These are phyloP conservation scores for Anthoceros angustus DNA, from an alignment of 225 moss, liverwort and hornwort species.

Conservation along the genomic window DNA sequence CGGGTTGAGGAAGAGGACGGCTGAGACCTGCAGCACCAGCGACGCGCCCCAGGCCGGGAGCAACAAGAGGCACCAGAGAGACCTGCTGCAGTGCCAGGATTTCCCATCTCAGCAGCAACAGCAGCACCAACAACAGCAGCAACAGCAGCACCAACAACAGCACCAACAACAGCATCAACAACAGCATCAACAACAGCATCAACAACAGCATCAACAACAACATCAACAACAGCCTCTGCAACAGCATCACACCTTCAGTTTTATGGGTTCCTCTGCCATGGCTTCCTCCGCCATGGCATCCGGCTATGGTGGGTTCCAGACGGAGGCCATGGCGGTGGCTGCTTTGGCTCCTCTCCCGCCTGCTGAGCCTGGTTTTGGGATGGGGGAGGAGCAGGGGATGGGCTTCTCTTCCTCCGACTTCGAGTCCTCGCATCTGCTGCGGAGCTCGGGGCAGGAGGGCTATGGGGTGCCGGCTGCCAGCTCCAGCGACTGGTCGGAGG, in stretches of 20 bases:
- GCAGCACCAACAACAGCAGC: no score
- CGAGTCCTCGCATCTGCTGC: not conserved
- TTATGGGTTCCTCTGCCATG: no score
- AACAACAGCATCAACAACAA: no score
- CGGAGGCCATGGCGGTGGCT: not conserved
- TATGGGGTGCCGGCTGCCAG: no score
- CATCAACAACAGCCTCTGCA: no score
- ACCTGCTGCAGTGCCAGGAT: not conserved
- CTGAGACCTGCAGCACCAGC: not conserved
- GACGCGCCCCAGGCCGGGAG: not conserved
- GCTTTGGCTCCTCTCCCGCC: not conserved
- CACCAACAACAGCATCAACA: no score
- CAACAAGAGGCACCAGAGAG: not conserved
- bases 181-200: no score
- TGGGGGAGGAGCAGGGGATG: not conserved
- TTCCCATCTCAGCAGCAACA: no score
- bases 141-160: no score
- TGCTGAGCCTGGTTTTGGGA: not conserved
- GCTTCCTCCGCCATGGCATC: no score
- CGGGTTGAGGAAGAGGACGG: not conserved
- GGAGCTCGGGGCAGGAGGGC: not conserved
- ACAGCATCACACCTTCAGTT: no score
- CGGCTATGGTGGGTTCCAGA: not conserved
- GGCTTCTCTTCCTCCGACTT: not conserved
- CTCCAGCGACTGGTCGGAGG: not conserved